A percentile compares a stretch with the other conserved stretches of the same genome.
phyloP scores from a whole-genome alignment of 2,329 filamentous ascomycete species.

The Trichocomaceae sp. region DNA sequence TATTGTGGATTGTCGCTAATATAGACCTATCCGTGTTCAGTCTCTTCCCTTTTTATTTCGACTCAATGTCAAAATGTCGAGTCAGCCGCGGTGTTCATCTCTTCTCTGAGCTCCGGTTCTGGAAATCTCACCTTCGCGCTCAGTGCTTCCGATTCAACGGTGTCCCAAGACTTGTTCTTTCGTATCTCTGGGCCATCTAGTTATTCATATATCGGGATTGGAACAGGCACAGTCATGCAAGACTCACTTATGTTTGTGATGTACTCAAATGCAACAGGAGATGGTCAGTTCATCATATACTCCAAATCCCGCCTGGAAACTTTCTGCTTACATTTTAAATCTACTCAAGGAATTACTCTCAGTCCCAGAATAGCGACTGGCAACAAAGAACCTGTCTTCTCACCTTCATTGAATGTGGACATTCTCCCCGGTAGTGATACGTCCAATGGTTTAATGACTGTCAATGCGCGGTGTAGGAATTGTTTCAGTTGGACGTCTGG shows the following conservation, averaged over 20 bases:
- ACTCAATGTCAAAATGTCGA: constrained; percentile 4
- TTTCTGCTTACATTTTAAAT: not conserved
- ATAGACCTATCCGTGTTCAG: not conserved
- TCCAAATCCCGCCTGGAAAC: not conserved
- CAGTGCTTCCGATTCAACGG: constrained; percentile 4
- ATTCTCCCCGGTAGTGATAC: constrained; percentile 3
- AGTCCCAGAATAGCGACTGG: constrained; percentile 5
- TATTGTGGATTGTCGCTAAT: not conserved
- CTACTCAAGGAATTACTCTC: constrained; percentile 4
- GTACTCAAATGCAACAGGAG: constrained; percentile 5
- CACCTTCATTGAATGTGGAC: not conserved
- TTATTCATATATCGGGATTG: constrained; percentile 8
- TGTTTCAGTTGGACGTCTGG: constrained; percentile 4
- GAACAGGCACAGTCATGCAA: constrained; percentile 9
- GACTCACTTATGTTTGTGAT: constrained; percentile 1
- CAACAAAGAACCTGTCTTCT: constrained; percentile 4
- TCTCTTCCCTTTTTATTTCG: constrained; percentile 1
- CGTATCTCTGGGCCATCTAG: constrained; percentile 7
- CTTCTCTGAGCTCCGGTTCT: not conserved
- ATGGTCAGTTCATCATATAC: constrained; percentile 1
- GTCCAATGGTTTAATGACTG: constrained; percentile 2
- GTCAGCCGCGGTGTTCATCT: constrained; percentile 2
- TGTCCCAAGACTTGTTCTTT: constrained; percentile 7
- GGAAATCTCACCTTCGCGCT: constrained; percentile 6
- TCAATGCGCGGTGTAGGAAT: constrained; percentile 8